These are phyloP conservation scores for Xylariaceae sp. DNA, from an alignment of 2,329 filamentous ascomycete genomes.

Conservation along the genomic window DNA sequence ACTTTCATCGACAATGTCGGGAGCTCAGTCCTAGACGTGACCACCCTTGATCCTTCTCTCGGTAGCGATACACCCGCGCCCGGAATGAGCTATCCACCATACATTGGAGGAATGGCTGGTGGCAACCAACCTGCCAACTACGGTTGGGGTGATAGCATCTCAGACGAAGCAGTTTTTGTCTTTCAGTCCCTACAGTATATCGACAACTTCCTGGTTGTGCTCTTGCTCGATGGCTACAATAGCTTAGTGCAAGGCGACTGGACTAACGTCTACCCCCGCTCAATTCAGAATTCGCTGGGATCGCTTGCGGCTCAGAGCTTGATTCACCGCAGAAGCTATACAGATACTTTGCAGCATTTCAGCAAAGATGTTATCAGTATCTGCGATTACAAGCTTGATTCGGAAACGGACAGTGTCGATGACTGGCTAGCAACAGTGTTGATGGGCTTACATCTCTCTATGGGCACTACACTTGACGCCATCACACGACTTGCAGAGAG, in stretches of 20 bases:
- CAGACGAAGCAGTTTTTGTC: constrained; percentile 24
- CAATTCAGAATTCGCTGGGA: constrained; percentile 33
- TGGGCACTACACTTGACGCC: constrained; percentile 32
- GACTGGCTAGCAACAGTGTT: constrained; percentile 28
- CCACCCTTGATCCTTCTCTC: constrained; percentile 24
- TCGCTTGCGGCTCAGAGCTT: constrained; percentile 35
- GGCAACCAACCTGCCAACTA: constrained; percentile 34
- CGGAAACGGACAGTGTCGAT: constrained; percentile 21
- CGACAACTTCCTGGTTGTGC: constrained; percentile 33
- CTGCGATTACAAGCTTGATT: constrained; percentile 29
- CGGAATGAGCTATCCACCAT: constrained; percentile 24
- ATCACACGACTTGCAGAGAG: constrained; percentile 25
- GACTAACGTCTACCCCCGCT: constrained; percentile 32
- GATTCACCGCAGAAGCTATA: constrained; percentile 35
- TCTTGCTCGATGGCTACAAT: constrained; percentile 32
- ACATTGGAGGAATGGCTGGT: constrained; percentile 34
- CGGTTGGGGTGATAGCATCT: constrained; percentile 32
- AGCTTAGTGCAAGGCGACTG: constrained; percentile 30
- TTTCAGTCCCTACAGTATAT: constrained; percentile 32
- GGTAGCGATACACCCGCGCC: constrained; percentile 27
- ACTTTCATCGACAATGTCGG: constrained; percentile 29
- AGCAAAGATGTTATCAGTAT: constrained; percentile 18
- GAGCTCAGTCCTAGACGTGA: constrained; percentile 28
- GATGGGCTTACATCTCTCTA: constrained; percentile 28
- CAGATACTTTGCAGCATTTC: constrained; percentile 36